Base-by-base conservation (phyloP, 2,329 filamentous ascomycete species). In the Bipolaris sorokiniana region DNA sequence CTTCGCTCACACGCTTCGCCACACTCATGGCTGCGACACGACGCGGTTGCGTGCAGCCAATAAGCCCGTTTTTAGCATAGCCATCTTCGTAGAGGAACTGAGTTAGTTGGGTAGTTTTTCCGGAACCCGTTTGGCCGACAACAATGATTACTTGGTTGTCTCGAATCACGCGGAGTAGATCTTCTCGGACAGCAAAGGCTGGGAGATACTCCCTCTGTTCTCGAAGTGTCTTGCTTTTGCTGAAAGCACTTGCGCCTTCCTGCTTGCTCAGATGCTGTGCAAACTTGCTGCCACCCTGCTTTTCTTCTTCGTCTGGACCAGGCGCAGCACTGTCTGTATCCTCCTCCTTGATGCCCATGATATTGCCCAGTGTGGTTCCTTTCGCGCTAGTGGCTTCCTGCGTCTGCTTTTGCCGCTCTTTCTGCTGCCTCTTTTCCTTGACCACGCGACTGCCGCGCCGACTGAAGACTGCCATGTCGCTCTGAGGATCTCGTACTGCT, bases 1-100 rank as follows among this genome's bases (percentile, higher is more conserved):
- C 95, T 78, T 99, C 95, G 56, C 91, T 92, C 37, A 99, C 95
- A 81, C 95, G 92, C 77, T 98, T 98, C 1, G 95, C 95, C 26
- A 99, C 95, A 79, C 93, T 97, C 95, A 99, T 99, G 20, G 95
- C 95, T 22, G 95, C 95, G 33, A 99, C 96, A 82, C 95, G 90
- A 69, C 95, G 87, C 50, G 95, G 95, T 67, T 99, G 95, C 1
- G 95, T 99, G 73, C 95, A 99, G 4, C 92, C 94, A 67, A 99
- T 98, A 84, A 97, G 88, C 47, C 95, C 95, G 31, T 84, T 80
- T 53, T 89, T 90, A 13, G 89, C 91, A 74, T 97, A 99, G 0
- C 96, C 96, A 69, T 98, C 95, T 76, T 99, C 95, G 72, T 96
- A 88, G 9, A 99, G 82, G 66, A 98, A 99, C 72, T 99, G 96